A percentile compares a stretch with the other conserved stretches of the same genome.
Conservation (phyloP, 352 stramenopile genomes). For the Pythium coloratum region DNA sequence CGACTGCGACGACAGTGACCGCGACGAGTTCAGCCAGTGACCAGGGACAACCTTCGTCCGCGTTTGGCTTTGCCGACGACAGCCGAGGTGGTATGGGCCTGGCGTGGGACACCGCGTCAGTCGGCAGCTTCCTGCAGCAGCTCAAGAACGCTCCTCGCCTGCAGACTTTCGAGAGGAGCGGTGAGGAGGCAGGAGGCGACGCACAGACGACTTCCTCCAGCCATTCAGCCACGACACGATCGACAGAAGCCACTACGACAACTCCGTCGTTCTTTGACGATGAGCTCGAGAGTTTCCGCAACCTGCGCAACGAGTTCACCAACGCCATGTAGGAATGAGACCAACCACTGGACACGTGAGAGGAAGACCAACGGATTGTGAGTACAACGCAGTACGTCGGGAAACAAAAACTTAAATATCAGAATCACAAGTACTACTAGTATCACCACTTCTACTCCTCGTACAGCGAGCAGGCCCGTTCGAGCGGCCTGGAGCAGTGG, state of each 20-base stretch:
- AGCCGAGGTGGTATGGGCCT: conserved; percentile 17
- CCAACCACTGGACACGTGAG: background rate
- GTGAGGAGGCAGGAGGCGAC: background rate
- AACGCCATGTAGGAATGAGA: conserved; percentile 30
- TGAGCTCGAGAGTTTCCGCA: conserved; percentile 73
- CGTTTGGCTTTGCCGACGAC: conserved; percentile 12
- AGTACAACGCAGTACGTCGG: too few relatives aligned
- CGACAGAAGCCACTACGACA: background rate
- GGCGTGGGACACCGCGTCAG: conserved; percentile 52
- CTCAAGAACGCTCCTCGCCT: conserved; percentile 76
- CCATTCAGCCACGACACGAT: background rate
- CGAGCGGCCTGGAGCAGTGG: conserved; percentile 10
- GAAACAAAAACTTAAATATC: background rate
- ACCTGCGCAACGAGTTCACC: conserved; percentile 63
- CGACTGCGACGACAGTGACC: conserved; percentile 46
- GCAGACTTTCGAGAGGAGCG: conserved; percentile 24
- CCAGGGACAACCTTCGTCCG: conserved; percentile 21
- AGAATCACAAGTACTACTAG: background rate
- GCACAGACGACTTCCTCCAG: background rate
- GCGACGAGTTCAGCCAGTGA: conserved; percentile 40
- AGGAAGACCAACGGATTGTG: background rate
- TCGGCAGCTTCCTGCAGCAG: conserved; percentile 79
- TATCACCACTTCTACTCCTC: background rate
- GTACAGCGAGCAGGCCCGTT: conserved; percentile 12
- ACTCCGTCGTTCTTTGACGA: conserved; percentile 57